Conservation (phyloP, 2,329 filamentous ascomycete genomes). For the Beauveria australis region DNA sequence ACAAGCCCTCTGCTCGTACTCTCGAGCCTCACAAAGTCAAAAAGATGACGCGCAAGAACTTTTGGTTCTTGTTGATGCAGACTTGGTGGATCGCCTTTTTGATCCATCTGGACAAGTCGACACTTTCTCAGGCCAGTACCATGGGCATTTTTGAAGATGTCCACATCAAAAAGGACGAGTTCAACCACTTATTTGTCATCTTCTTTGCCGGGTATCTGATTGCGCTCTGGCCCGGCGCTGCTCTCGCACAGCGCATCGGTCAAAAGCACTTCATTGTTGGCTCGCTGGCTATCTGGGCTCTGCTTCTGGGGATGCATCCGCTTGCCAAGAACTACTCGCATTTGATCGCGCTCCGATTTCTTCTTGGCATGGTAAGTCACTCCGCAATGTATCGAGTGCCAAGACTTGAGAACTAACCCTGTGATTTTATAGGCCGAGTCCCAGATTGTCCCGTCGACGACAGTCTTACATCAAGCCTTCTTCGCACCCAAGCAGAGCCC, state of each 20-base stretch:
- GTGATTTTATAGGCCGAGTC: constrained; percentile 17
- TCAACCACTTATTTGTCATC: constrained; percentile 17
- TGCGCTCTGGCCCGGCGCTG: constrained; percentile 18
- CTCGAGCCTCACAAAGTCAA: constrained; percentile 10
- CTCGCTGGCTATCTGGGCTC: constrained; percentile 17
- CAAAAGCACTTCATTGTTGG: constrained; percentile 18
- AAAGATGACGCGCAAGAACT: constrained; percentile 16
- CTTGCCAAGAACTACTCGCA: constrained; percentile 17
- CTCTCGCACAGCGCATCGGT: constrained; percentile 16
- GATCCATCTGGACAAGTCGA: constrained; percentile 20
- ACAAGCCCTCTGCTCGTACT: constrained; percentile 13
- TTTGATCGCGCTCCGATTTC: constrained; percentile 17
- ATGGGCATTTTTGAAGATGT: constrained; percentile 21
- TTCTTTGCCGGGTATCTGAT: constrained; percentile 19
- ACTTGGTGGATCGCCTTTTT: constrained; percentile 19
- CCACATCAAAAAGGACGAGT: constrained; percentile 16
- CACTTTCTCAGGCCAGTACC: constrained; percentile 17
- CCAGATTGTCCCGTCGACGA: constrained; percentile 21
- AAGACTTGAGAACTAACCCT: neutral
- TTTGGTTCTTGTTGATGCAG: constrained; percentile 18
- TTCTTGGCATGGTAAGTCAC: constrained; percentile 17
- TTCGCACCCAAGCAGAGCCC: constrained; percentile 22
- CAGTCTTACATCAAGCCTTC: constrained; percentile 21
- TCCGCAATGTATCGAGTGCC: neutral
- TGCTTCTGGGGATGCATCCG: constrained; percentile 18